Evolutionary conservation across 2,329 filamentous ascomycete genomes (phyloP).

Genomic region (Alternaria ethzedia): DNA sequence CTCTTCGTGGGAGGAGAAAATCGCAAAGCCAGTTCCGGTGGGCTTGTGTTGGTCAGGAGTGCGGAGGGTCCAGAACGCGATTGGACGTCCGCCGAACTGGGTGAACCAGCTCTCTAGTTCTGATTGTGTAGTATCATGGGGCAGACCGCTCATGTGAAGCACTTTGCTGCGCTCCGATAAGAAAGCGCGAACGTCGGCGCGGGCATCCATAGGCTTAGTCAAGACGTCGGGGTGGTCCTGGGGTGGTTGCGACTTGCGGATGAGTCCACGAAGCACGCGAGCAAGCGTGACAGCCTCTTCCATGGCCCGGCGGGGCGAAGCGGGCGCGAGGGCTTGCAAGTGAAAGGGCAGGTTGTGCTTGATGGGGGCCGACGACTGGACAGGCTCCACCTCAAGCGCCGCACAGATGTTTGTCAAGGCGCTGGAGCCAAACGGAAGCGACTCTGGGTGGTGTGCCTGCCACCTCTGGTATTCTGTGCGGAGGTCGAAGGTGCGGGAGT

Average conservation of each 20-base stretch:
- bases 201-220: conserved; percentile 93
- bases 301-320: conserved; percentile 94
- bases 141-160: conserved; percentile 94
- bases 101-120: conserved; percentile 99
- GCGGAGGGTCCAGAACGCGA: conserved; percentile 97
- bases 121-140: conserved; percentile 97
- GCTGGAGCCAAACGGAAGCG: conserved; percentile 92
- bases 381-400: conserved; percentile 95
- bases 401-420: conserved; percentile 98
- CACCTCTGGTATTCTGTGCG: conserved; percentile 97
- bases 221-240: conserved; percentile 95
- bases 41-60: conserved; percentile 99
- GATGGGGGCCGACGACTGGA: conserved; percentile 96
- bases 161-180: conserved; percentile 97
- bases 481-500: conserved; percentile 95
- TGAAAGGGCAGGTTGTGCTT: conserved; percentile 99
- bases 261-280: conserved; percentile 87
- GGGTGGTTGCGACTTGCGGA: conserved; percentile 92
- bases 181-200: conserved; percentile 95
- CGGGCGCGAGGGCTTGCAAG: conserved; percentile 91
- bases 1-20: conserved; percentile 99
- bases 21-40: conserved; percentile 96
- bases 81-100: conserved; percentile 95
- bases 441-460: conserved; percentile 98
- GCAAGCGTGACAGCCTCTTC: conserved; percentile 96